Percentiles rank a stretch among this genome's conserved stretches.
Evolutionary conservation across 1,139 yeast genomes (phyloP).

Genomic region (Ogataea hybrid): DNA sequence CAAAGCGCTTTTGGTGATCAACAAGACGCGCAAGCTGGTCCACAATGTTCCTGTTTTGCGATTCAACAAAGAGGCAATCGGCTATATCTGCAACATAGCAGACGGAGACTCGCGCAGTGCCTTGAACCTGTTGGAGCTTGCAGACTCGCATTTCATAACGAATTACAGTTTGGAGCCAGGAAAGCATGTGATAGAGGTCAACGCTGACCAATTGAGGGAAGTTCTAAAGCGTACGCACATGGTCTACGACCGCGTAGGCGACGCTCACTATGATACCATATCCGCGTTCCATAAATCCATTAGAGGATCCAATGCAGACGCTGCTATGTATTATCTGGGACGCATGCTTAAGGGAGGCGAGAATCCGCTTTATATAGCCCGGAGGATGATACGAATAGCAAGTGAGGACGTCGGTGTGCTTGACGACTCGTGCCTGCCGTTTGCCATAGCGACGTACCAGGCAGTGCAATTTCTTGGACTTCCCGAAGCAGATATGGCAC

Average conservation of each 20-base stretch:
- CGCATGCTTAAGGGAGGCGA: constrained; percentile 92
- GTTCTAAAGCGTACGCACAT: constrained; percentile 52
- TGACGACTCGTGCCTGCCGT: constrained; percentile 82
- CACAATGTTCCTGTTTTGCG: constrained; percentile 41
- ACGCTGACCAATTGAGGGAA: constrained; percentile 35
- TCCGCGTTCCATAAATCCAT: constrained; percentile 92
- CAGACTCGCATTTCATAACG: constrained; percentile 39
- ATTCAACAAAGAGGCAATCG: constrained; percentile 55
- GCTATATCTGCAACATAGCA: constrained; percentile 71
- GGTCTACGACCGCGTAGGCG: constrained; percentile 85
- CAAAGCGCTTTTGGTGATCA: constrained; percentile 61
- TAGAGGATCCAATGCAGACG: constrained; percentile 86
- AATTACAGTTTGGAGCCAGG: not conserved
- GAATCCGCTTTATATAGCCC: constrained; percentile 86
- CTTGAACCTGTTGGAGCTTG: constrained; percentile 67
- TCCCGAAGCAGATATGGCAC: constrained; percentile 90
- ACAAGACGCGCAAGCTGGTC: constrained; percentile 50
- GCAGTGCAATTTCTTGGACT: constrained; percentile 92
- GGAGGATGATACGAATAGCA: constrained; percentile 91
- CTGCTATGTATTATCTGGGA: constrained; percentile 81
- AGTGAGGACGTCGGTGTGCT: constrained; percentile 85
- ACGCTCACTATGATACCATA: constrained; percentile 89
- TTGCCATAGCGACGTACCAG: constrained; percentile 81
- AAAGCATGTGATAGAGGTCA: constrained; percentile 25
- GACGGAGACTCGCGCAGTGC: constrained; percentile 91